Evolutionary conservation across 2,329 filamentous ascomycete species (phyloP), one percentile per base, ranked within the genome.

Genomic region (Shiraia sp.): DNA sequence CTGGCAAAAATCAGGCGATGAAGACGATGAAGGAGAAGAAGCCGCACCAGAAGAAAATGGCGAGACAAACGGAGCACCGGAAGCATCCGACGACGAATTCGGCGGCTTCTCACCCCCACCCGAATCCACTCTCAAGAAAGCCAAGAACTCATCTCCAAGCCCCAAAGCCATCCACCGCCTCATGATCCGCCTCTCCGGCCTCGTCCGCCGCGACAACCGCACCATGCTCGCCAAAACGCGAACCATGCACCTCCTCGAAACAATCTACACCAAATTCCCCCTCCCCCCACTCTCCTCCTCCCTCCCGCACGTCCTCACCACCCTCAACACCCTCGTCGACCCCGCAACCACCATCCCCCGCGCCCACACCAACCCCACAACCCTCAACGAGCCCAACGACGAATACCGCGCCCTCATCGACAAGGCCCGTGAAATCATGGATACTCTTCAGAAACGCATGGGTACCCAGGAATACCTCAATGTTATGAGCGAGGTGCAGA

Each of bases 321-420:
- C 86, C 0, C 79, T 97, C 5, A 85, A 92, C 63, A 88, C 93
- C 63, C 75, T 99, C 26, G 95, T 90, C 0, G 90, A 96, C 65
- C 78, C 86, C 1, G 81, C 81, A 1, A 90, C 92, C 35, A 81
- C 86, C 0, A 73, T 80, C 10, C 88, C 89, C 0, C 84, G 83
- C 51, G 87, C 86, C 16, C 46, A 49, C 22, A 80, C 80, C 5
- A 88, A 95, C 58, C 76, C 83, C 2, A 79, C 79, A 1, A 89
- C 92, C 47, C 46, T 53, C 28, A 57, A 54, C 42, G 51, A 55
- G 25, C 50, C 50, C 7, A 81, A 86, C 33, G 66, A 70, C 27
- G 47, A 80, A 78, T 86, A 91, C 67, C 86, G 90, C 50, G 76
- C 76, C 0, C 75, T 99, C 24, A 83, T 86, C 55, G 78, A 81